Evolutionary conservation across 768 basidiomycete species (phyloP), one percentile per base, ranked within the genome.

Genomic region (Hydnum rufescens): DNA sequence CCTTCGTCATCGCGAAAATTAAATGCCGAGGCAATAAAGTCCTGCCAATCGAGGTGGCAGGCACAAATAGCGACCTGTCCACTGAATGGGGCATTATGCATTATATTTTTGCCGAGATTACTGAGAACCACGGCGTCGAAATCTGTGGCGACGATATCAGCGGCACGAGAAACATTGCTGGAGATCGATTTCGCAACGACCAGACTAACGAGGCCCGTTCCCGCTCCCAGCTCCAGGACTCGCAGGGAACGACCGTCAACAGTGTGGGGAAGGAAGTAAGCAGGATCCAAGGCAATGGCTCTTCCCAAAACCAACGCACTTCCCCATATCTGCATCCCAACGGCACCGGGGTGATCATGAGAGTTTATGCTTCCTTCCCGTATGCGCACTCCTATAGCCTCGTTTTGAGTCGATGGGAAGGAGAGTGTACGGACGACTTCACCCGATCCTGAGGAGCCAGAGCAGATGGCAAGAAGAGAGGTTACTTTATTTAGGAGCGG

Each of bases 251-350:
- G 26, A n/a, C n/a, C n/a, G n/a, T n/a, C 26, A 51, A 29, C 34
- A 19, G 36, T 19, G 25, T 36, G 52, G 22, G 42, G 4, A 19
- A 32, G 22, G 32, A 72, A 85, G 26, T 56, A 16, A 2, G 55
- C 59, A 2, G 78, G 73, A 36, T 67, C 59, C 5, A 64, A 62
- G 43, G 76, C 78, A 49, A 87, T 68, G 44, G 72, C 70, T 58
- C 79, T 73, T 1, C 77, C 77, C 46, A 89, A 70, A 32, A 83
- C 64, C 59, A 85, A 80, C 18, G 78, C 74, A 58, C 80, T 79
- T 5, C 76, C 83, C 85, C 86, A 88, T 60, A 81, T 86, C 63
- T 88, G 85, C 42, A 88, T 66, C 0, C 86, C 84, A 30, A 86
- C 83, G 18, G 25, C 13, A 13, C 76, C 77, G 5, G 82, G 84